Base-by-base conservation (phyloP, 1,284 basidiomycete species). In the Pseudozyma hubeiensis region DNA sequence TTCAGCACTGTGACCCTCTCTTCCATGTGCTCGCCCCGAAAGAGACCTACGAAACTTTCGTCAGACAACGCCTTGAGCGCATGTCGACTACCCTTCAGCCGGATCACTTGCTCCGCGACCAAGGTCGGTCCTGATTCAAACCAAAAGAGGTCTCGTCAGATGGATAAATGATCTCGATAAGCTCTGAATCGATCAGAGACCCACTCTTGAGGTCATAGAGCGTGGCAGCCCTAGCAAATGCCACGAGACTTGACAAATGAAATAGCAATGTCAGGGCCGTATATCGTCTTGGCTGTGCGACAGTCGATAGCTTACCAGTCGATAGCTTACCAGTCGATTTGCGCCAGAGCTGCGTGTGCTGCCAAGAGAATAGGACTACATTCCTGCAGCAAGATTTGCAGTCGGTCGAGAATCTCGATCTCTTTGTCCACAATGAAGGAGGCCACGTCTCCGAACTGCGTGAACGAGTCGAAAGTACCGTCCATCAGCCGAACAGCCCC, bases 251-350 rank as follows among this genome's bases (percentile, higher is more conserved):
- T 29, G 5, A 10, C 8, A 1, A 7, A 47, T 5, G 14, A 10
- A 14, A 14, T 0, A 14, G 5, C 1, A 19, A 14, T 3, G 29
- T 41, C 47, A 48, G 41, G 8, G 10, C 10, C n/a, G 29, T 45
- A 10, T 7, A 7, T 9, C 7, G 30, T 8, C 2, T 10, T n/a
- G n/a, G 6, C 7, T 35, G 30, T 29, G 24, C 2, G 29, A 17
- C 2, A 16, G 40, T 14, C 16, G 40, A 10, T 16, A 1, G 10
- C 66, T 44, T 39, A 75, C 73, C 73, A 75, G 53, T 75, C 73
- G 16, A 75, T 61, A 1, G 10, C 66, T 44, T 39, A 75, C 73
- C 73, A 75, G 53, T 75, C 73, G 16, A 75, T 61, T 45, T 75
- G 61, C 5, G 47, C 46, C 3, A 67, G 41, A n/a, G 61, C 57